Base-by-base conservation (phyloP, 2,329 filamentous ascomycete genomes). In the Penicillium sclerotigenum region DNA sequence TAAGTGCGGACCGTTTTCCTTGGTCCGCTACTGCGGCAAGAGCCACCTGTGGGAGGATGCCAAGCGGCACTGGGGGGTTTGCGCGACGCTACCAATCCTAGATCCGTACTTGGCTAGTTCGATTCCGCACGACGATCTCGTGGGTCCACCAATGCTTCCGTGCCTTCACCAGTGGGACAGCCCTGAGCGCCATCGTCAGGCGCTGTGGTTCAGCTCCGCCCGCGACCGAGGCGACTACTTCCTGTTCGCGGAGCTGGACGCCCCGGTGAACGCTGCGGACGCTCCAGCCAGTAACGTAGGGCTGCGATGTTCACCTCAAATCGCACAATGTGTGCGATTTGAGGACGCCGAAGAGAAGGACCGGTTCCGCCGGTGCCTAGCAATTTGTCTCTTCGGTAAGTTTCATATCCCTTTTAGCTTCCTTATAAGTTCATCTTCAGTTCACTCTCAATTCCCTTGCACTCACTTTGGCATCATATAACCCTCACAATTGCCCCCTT, bases 1-100 rank as follows among this genome's bases (percentile, higher is more conserved):
- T 10, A 61, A 66, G 5, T 78, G 75, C 57, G 74, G 75, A 4
- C 72, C 75, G 1, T 71, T 65, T 57, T 74, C 73, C 9, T 60
- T 61, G 38, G 55, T 70, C n/a, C 70, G 73, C 16, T 78, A 77
- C 59, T 78, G 75, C 63, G 59, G 60, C 37, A 67, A 69, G 46
- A 54, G 68, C 20, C 74, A 77, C 52, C 60, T 76, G 6, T 60
- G 72, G 46, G 61, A 64, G 14, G 71, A 75, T 43, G 57, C 72
- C 48, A 65, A 67, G 50, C n/a, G 28, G 5, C 75, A 77, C 61
- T 77, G 74, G 73, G 2, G 38, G 1, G 28, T 50, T 20, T 73
- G 71, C 29, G 59, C 61, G 2, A 41, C 60, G 14, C 31, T 47
- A 8, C 45, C 57, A n/a, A 66, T 73, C 48, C n/a, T 46, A 0